Conservation (phyloP, 345 rosid genomes). For the Syzygium oleosum region DNA sequence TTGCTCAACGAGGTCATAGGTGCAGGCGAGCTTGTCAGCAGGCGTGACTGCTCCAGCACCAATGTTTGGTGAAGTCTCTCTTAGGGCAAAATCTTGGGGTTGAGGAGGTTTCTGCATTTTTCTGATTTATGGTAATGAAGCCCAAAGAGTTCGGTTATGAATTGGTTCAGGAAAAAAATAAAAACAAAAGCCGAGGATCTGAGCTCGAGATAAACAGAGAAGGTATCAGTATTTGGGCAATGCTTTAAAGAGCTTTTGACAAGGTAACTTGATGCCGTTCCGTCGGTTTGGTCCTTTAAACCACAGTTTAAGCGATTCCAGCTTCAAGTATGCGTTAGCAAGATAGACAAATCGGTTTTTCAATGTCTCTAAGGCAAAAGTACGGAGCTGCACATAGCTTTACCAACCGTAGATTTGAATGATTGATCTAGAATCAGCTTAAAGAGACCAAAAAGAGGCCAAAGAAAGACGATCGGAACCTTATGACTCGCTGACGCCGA, state of each 20-base stretch:
- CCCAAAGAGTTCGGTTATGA: background rate
- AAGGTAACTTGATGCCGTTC: background rate
- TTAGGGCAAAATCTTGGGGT: constrained; percentile 62
- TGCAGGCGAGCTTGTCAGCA: constrained; percentile 72
- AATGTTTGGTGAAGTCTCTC: constrained; percentile 91
- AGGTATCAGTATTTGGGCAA: background rate
- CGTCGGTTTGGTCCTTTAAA: background rate
- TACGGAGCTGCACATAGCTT: background rate
- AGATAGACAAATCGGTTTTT: background rate
- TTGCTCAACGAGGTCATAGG: constrained; percentile 97
- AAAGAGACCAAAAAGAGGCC: background rate
- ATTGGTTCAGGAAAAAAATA: background rate
- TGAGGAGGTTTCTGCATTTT: constrained; percentile 83
- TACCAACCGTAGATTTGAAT: background rate
- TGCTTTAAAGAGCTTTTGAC: background rate
- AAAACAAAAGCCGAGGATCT: background rate
- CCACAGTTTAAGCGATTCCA: background rate
- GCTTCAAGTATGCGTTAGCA: background rate
- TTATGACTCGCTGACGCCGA: background rate
- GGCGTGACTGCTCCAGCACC: constrained; percentile 58
- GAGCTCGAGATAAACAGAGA: background rate
- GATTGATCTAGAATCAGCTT: background rate
- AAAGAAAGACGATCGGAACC: background rate
- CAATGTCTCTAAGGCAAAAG: background rate
- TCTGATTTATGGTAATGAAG: background rate